These are phyloP conservation scores for Heracleum sosnowskyi DNA, from an alignment of 129 eudicot genomes.

Conservation along the genomic window DNA sequence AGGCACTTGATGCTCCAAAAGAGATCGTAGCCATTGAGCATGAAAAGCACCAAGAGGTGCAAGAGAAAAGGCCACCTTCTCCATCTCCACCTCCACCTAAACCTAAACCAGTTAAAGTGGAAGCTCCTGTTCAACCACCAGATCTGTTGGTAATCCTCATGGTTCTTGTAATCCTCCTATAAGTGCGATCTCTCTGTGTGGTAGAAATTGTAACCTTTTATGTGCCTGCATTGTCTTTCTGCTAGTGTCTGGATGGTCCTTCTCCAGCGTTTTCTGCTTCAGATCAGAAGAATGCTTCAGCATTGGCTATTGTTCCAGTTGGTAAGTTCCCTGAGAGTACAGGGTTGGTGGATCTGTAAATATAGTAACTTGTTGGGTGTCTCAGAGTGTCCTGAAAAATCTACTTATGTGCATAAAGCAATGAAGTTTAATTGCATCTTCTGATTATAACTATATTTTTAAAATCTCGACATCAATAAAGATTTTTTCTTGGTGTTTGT, in stretches of 20 bases:
- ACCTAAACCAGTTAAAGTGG: constrained; percentile 3
- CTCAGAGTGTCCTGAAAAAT: background rate
- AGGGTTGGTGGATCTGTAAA: background rate
- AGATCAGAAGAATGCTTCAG: constrained; percentile 80
- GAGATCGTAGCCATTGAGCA: background rate
- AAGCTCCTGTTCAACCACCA: constrained; percentile 16
- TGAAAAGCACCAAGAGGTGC: background rate
- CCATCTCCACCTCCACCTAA: constrained; percentile 33
- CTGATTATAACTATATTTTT: background rate
- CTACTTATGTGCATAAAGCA: background rate
- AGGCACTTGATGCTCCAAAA: constrained; percentile 36
- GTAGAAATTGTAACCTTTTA: background rate
- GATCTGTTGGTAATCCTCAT: constrained; percentile 5
- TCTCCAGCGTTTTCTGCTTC: constrained; percentile 55
- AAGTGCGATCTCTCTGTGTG: background rate
- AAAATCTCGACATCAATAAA: background rate
- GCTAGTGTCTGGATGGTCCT: constrained; percentile 68
- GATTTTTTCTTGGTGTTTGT: background rate
- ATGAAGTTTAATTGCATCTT: background rate
- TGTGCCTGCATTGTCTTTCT: background rate
- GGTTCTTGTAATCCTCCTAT: background rate
- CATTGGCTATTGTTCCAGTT: constrained; percentile 81
- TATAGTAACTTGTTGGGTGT: background rate
- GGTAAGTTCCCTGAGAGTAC: constrained; percentile 40
- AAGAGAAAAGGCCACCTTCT: constrained; percentile 25